Percentiles rank a stretch among this genome's conserved stretches.
Evolutionary conservation across 202 grass and related monocot genomes (phyloP).

Genomic region (Panicum hallii): DNA sequence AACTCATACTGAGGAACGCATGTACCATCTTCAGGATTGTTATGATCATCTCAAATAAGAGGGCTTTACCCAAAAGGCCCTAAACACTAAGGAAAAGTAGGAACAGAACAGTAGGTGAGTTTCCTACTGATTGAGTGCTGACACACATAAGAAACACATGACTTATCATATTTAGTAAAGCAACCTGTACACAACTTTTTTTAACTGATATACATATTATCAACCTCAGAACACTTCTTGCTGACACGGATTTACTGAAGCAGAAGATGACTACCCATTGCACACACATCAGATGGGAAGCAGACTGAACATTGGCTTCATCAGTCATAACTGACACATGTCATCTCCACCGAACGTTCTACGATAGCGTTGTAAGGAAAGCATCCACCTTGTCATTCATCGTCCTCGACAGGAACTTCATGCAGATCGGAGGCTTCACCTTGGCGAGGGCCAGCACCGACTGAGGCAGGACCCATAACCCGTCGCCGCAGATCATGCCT

Average conservation of each 20-base stretch:
- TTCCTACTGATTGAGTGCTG: background rate
- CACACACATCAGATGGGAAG: background rate
- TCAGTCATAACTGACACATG: background rate
- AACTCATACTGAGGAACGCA: background rate
- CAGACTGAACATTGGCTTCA: constrained; percentile 13
- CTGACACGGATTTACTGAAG: background rate
- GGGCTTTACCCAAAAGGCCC: too few species aligned
- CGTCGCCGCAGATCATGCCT: constrained; percentile 82
- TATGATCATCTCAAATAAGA: too few species aligned
- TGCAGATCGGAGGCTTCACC: constrained; percentile 79
- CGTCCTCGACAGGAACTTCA: constrained; percentile 78
- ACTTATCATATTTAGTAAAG: background rate
- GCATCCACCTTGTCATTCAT: constrained; percentile 58
- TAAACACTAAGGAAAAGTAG: too few species aligned
- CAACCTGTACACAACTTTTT: background rate
- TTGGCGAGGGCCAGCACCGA: constrained; percentile 74
- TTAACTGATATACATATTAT: background rate
- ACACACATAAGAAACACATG: background rate
- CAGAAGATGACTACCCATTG: background rate
- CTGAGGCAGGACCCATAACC: constrained; percentile 81
- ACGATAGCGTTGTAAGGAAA: constrained; percentile 47
- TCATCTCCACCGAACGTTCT: constrained; percentile 1
- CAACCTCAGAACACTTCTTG: background rate
- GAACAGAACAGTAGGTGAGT: too few species aligned
- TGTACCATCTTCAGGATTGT: background rate